Evolutionary conservation across 257 asterid species (phyloP).

Genomic region (Nicotiana obtusifolia): DNA sequence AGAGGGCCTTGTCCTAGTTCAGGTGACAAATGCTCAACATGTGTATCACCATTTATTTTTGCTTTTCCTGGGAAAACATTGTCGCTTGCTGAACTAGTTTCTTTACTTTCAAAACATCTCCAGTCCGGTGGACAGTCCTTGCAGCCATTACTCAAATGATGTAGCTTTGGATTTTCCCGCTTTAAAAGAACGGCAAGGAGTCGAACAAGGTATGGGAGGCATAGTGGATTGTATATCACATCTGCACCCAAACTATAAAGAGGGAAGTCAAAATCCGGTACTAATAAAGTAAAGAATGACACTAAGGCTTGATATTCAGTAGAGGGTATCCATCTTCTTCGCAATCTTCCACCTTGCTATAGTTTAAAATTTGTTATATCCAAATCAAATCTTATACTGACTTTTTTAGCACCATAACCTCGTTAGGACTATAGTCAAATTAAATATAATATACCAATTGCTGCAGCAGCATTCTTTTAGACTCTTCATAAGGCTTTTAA

Average conservation of each 20-base stretch:
- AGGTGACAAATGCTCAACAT: constrained; percentile 9
- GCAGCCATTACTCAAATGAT: not conserved
- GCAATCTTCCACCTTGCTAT: not conserved
- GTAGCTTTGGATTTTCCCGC: constrained; percentile 3
- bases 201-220: constrained; percentile 79
- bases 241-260: constrained; percentile 84
- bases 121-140: not conserved
- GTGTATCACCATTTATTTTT: constrained; percentile 12
- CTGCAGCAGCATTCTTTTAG: not conserved
- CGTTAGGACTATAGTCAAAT: not conserved
- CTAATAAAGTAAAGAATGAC: not conserved
- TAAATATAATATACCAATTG: not conserved
- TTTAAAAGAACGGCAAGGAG: constrained; percentile 54
- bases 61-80: constrained; percentile 12
- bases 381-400: not conserved
- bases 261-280: not conserved
- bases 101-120: not conserved
- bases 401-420: not conserved
- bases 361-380: not conserved
- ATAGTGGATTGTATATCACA: constrained; percentile 68
- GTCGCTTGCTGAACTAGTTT: not conserved
- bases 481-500: not conserved
- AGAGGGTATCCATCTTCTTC: not conserved
- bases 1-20: constrained; percentile 29
- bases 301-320: not conserved